Conservation (phyloP, 106 monocot species). For the Ottelia alismoides region DNA sequence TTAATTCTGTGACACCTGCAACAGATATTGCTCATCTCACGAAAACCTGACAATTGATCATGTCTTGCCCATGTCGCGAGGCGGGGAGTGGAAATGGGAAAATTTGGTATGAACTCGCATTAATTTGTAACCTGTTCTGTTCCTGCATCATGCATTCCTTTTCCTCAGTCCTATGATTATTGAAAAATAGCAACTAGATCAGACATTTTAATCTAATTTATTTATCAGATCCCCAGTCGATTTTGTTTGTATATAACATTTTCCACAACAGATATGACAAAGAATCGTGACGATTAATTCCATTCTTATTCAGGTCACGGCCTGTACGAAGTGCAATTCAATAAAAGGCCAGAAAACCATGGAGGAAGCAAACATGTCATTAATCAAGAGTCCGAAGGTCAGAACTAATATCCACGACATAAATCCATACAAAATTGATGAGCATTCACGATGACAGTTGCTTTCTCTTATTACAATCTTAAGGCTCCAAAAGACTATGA, state of each 20-base stretch:
- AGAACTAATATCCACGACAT: background rate
- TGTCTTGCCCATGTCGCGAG: conserved; percentile 69
- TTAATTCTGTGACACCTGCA: no score
- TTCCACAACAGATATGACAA: no score
- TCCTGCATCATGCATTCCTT: no score
- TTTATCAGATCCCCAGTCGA: no score
- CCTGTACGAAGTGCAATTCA: conserved; percentile 85
- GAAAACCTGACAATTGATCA: conserved; percentile 44
- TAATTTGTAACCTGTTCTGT: no score
- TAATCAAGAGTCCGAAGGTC: conserved; percentile 71
- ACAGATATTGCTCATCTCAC: conserved; percentile 76
- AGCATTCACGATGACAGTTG: background rate
- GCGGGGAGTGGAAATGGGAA: conserved; percentile 94
- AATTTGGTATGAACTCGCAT: conserved; percentile 80
- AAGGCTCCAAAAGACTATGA: conserved; percentile 85
- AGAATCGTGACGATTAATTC: no score
- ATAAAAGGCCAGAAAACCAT: conserved; percentile 74
- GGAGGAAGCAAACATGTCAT: conserved; percentile 71
- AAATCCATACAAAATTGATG: background rate
- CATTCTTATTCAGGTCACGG: conserved; percentile 57
- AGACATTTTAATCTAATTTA: no score
- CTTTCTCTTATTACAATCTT: background rate
- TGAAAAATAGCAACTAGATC: no score
- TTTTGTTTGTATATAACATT: no score
- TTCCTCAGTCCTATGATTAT: no score